Evolutionary conservation across 495 filamentous ascomycete species (phyloP), one percentile per base, ranked within the genome.

Genomic region (Penicillium roqueforti): DNA sequence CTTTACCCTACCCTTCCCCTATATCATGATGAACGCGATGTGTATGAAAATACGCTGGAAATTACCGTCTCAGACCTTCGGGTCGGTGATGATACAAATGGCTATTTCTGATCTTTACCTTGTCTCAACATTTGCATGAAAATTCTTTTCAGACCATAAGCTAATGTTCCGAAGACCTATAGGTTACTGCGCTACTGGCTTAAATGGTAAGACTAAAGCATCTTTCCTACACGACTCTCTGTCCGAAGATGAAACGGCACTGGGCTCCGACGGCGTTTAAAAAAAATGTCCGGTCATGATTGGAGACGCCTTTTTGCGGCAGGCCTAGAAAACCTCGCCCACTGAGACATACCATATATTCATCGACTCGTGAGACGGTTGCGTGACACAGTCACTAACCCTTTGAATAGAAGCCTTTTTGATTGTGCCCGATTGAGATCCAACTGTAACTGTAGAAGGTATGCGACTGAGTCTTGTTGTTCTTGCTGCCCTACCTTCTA

Each of bases 271-370:
- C 73, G 75, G 73, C 77, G 67, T 71, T 64, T 56, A 62, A 59
- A 61, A 61, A 76, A 63, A 69, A 73, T 68, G 69, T 68, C 60
- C 74, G 74, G 73, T 75, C 73, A 78, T 91, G 88, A 91, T 76
- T 77, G 84, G 89, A 96, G 75, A 93, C 77, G 89, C 90, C 91
- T 50, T 82, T 83, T 89, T 89, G 90, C 69, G 92, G 89, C 90
- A 95, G 92, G 92, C 93, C 90, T 97, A 96, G 92, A 96, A 98
- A 98, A 96, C 93, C 92, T 96, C 83, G 91, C 89, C 92, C 88
- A 91, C 93, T 98, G 93, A 97, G 72, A 76, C 68, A 51, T 39
- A 10, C 47, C 54, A 53, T 47, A 50, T 56, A 55, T 47, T 60
- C 41, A 54, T 59, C 47, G 46, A 62, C 57, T 62, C 54, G 50